phyloP scores from a whole-genome alignment of 2,329 filamentous ascomycete species.

The Clonostachys byssicola region DNA sequence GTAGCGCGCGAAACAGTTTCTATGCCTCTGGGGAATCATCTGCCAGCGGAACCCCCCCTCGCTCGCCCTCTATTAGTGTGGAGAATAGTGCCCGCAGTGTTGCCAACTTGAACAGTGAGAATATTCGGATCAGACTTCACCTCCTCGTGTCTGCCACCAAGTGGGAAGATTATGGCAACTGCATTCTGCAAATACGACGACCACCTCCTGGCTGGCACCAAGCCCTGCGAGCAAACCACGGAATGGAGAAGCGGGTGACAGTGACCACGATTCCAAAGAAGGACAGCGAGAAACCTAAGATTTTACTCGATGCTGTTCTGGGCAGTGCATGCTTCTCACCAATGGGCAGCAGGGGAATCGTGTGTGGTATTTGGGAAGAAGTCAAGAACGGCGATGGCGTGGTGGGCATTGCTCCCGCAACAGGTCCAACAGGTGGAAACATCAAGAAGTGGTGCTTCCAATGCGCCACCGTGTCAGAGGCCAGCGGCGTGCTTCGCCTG shows the following conservation, averaged over 20 bases:
- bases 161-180: constrained; percentile 90
- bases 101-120: constrained; percentile 59
- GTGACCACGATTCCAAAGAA: constrained; percentile 68
- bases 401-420: constrained; percentile 45
- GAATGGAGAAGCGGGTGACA: constrained; percentile 80
- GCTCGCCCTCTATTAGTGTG: constrained; percentile 55
- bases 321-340: constrained; percentile 81
- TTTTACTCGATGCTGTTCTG: constrained; percentile 78
- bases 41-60: constrained; percentile 37
- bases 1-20: constrained; percentile 50
- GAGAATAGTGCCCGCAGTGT: constrained; percentile 46
- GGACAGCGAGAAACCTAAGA: constrained; percentile 48
- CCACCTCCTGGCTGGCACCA: constrained; percentile 60
- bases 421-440: constrained; percentile 45
- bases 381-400: constrained; percentile 59
- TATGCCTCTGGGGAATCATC: constrained; percentile 56
- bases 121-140: constrained; percentile 84
- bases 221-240: constrained; percentile 56
- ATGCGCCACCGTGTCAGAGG: constrained; percentile 47
- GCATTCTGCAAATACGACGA: constrained; percentile 74
- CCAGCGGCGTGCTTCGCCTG: constrained; percentile 50
- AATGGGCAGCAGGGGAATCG: constrained; percentile 80
- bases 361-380: constrained; percentile 84
- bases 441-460: constrained; percentile 64
- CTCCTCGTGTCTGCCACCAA: constrained; percentile 70